A percentile compares a stretch with the other conserved stretches of the same genome.
Evolutionary conservation across 805 yeast species (phyloP).

Genomic region (Kazachstania viticola): DNA sequence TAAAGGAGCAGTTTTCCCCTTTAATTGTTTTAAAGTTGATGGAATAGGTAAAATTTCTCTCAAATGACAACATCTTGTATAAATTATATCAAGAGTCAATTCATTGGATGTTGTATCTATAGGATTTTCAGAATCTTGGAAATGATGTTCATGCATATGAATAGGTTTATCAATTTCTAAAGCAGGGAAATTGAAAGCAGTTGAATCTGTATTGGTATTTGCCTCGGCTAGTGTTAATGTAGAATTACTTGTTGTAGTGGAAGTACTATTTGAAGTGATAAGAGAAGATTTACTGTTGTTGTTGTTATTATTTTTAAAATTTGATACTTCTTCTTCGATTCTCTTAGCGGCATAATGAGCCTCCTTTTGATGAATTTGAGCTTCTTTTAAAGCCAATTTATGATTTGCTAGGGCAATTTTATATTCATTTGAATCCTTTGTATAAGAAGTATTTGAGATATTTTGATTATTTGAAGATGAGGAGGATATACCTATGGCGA

Average conservation of each 20-base stretch:
- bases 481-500: constrained; percentile 57
- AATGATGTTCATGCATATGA: constrained; percentile 48
- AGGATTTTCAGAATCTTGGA: constrained; percentile 20
- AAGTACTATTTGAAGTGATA: background rate
- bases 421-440: constrained; percentile 32
- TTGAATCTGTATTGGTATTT: background rate
- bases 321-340: constrained; percentile 52
- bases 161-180: constrained; percentile 57
- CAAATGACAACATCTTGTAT: constrained; percentile 86
- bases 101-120: constrained; percentile 11
- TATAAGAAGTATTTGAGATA: constrained; percentile 11
- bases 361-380: constrained; percentile 62
- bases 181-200: background rate
- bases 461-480: constrained; percentile 21
- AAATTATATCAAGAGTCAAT: constrained; percentile 47
- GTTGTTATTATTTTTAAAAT: constrained; percentile 25
- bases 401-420: constrained; percentile 49
- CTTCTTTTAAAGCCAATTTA: constrained; percentile 40
- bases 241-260: background rate
- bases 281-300: no score
- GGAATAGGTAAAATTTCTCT: constrained; percentile 88
- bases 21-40: constrained; percentile 71
- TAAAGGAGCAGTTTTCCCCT: constrained; percentile 64
- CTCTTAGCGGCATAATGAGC: constrained; percentile 64
- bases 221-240: background rate